These are phyloP conservation scores for Somion occarium DNA, from an alignment of 1,284 basidiomycete genomes.

Conservation along the genomic window DNA sequence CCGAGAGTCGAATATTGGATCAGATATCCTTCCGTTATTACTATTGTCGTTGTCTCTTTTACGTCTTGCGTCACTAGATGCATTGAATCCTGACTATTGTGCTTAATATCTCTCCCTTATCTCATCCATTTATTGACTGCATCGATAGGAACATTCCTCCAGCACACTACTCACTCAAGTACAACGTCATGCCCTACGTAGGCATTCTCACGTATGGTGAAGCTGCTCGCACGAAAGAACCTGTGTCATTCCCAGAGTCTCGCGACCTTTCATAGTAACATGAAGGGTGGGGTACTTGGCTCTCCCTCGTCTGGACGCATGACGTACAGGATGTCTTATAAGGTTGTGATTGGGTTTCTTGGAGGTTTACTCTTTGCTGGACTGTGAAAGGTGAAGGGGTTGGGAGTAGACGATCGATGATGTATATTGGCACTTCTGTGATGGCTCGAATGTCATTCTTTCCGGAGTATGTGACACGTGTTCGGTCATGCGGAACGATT, in stretches of 20 bases:
- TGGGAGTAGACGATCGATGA: no score
- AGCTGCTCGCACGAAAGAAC: conserved; percentile 54
- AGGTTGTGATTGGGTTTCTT: no score
- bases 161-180: conserved; percentile 74
- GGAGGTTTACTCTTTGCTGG: no score
- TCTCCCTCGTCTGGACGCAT: no score
- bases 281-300: no score
- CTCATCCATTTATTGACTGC: conserved; percentile 7
- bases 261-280: conserved; percentile 27
- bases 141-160: conserved; percentile 52
- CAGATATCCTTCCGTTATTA: background rate
- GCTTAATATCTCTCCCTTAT: background rate
- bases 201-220: conserved; percentile 76
- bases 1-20: no score
- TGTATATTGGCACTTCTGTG: no score
- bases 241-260: conserved; percentile 46
- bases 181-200: conserved; percentile 89
- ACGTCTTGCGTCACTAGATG: background rate
- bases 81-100: background rate
- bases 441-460: no score
- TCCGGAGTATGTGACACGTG: no score
- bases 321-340: no score
- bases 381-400: no score
- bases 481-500: no score
- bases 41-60: background rate